These are phyloP conservation scores for Helichrysum umbraculigerum DNA, from an alignment of 129 eudicot genomes.

Conservation along the genomic window DNA sequence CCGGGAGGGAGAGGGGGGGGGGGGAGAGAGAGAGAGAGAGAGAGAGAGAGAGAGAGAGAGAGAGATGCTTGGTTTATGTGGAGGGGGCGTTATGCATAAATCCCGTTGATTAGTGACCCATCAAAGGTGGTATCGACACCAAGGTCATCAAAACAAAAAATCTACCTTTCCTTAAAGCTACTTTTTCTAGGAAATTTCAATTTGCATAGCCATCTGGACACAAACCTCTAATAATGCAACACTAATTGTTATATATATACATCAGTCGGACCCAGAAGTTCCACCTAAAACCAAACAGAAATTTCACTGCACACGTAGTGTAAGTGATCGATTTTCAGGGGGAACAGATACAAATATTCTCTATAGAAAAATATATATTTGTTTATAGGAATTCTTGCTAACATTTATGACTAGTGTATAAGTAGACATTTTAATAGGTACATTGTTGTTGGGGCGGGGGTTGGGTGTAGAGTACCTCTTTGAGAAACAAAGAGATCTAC, in stretches of 20 bases:
- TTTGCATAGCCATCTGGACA: constrained; percentile 16
- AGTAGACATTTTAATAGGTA: constrained; percentile 20
- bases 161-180: constrained; percentile 24
- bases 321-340: neutral
- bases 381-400: constrained; percentile 23
- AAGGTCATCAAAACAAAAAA: neutral
- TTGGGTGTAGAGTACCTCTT: constrained; percentile 34
- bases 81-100: no score
- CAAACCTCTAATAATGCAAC: constrained; percentile 31
- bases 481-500: constrained; percentile 28
- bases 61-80: no score
- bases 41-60: no score
- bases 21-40: no score
- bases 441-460: constrained; percentile 9
- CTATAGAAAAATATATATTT: constrained; percentile 28
- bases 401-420: constrained; percentile 25
- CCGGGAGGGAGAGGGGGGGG: no score
- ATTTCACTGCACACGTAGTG: neutral
- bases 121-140: no score
- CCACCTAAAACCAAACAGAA: constrained; percentile 14
- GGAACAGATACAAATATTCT: constrained; percentile 22
- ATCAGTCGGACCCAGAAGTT: constrained; percentile 20
- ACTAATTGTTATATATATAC: constrained; percentile 19
- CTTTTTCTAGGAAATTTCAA: constrained; percentile 15
- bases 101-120: no score